Evolutionary conservation across 1,139 yeast species (phyloP).

Genomic region (Pichia inconspicua): DNA sequence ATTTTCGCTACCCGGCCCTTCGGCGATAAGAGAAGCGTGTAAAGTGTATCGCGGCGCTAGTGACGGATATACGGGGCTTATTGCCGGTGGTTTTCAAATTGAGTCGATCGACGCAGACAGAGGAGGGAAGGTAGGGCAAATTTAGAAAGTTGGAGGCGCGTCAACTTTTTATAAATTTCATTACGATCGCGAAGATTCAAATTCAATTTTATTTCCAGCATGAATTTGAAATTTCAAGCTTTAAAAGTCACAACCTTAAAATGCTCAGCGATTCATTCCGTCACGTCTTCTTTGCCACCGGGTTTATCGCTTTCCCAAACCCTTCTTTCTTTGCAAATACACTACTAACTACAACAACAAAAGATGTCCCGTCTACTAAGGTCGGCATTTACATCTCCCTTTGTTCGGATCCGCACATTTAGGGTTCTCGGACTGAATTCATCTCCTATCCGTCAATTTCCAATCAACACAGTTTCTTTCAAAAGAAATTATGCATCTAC

Average conservation of each 20-base stretch:
- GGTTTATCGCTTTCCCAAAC: background rate
- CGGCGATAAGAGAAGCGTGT: too few relatives aligned
- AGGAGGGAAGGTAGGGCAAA: too few relatives aligned
- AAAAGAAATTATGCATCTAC: slow-evolving; percentile 11
- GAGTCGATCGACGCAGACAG: too few relatives aligned
- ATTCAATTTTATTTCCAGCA: too few relatives aligned
- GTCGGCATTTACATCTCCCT: background rate
- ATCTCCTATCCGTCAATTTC: background rate
- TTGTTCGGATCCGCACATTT: background rate
- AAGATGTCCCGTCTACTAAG: background rate
- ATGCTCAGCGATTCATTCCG: background rate
- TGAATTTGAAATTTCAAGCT: too few relatives aligned
- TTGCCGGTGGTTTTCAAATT: too few relatives aligned
- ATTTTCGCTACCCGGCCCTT: too few relatives aligned
- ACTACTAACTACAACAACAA: background rate
- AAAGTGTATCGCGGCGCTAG: too few relatives aligned
- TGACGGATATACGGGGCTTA: too few relatives aligned
- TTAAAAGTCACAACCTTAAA: background rate
- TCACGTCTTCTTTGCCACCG: background rate
- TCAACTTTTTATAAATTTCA: too few relatives aligned
- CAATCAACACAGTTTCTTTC: background rate
- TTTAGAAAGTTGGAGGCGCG: too few relatives aligned
- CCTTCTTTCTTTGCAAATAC: background rate
- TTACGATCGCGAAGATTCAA: too few relatives aligned
- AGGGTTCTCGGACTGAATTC: background rate